Base-by-base conservation (phyloP, 2,329 filamentous ascomycete genomes). In the Keithomyces neogunnii region DNA sequence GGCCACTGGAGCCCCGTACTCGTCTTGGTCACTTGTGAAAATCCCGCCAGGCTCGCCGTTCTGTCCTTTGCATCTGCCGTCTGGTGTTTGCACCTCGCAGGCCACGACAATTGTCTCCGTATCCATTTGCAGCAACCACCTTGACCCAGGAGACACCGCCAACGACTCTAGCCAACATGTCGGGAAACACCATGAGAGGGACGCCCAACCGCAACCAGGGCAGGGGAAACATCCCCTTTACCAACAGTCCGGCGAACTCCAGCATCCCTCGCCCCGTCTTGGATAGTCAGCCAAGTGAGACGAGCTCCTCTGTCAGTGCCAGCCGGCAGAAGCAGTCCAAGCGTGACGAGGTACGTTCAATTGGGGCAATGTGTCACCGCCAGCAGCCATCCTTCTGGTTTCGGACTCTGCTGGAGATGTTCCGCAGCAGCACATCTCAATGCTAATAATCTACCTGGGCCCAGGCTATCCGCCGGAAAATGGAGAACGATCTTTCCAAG, bases 401-500 rank as follows among this genome's bases (percentile, higher is more conserved):
- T 19, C 19, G 40, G 40, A 31, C 19, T 19, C 19, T 19, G 40
- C 10, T 29, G 40, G 26, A 44, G 13, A 29, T 19, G 9, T 30
- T 7, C 3, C 4, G 8, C 40, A 11, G 28, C 29, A 44, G 40
- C 40, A 5, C 30, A 30, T 5, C 10, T 19, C 8, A 19, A 33
- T 48, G 31, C 39, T 52, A 50, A 57, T 19, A 19, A 19, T 19
- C 50, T 40, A 50, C 39, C 26, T 47, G 43, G 28, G 48, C 47
- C 57, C 66, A 97, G 93, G 93, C 93, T 49, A 97, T 99, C 67
- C 89, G 93, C 63, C 85, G 84, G 65, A 97, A 96, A 76, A 86
- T 99, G 77, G 93, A 99, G 76, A 92, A 82, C 65, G 93, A 99
- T 68, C 85, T 99, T 73, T 95, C 83, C 80, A 97, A 97, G 77